These are phyloP conservation scores for Yamadazyma mexicana DNA, from an alignment of 1,139 yeast genomes.

Conservation along the genomic window DNA sequence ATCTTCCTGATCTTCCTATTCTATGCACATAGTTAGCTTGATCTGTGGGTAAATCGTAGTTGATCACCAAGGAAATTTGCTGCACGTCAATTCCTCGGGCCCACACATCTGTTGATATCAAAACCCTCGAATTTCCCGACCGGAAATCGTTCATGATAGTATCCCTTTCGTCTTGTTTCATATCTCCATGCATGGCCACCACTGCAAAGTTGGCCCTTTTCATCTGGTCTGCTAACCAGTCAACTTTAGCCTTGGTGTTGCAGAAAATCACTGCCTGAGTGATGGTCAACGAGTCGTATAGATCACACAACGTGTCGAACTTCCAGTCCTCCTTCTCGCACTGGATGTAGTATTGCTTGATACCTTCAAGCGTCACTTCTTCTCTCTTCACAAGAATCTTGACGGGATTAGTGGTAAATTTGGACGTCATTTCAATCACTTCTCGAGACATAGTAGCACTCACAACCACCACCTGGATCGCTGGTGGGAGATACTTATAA, in stretches of 20 bases:
- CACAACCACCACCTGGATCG: conserved; percentile 89
- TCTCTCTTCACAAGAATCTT: conserved; percentile 89
- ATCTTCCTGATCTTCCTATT: conserved; percentile 93
- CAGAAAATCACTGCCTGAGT: conserved; percentile 97
- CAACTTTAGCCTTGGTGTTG: conserved; percentile 88
- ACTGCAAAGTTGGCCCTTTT: conserved; percentile 82
- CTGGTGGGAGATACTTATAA: conserved; percentile 74
- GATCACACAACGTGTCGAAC: conserved; percentile 88
- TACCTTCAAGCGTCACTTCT: conserved; percentile 85
- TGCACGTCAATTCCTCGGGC: conserved; percentile 98
- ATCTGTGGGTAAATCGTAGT: conserved; percentile 85
- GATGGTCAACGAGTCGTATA: conserved; percentile 90
- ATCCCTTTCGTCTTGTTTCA: conserved; percentile 93
- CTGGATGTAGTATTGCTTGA: conserved; percentile 81
- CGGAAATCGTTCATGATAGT: conserved; percentile 85
- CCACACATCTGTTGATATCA: conserved; percentile 96
- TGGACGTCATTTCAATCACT: conserved; percentile 80
- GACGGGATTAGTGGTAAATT: conserved; percentile 88
- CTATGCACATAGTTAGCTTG: conserved; percentile 90
- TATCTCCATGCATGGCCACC: conserved; percentile 94
- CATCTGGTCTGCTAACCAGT: conserved; percentile 84
- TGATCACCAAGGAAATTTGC: conserved; percentile 92
- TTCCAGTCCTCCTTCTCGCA: conserved; percentile 95
- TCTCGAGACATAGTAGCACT: conserved; percentile 90
- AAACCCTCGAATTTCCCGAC: conserved; percentile 73